A percentile compares a stretch with the other conserved stretches of the same genome.
Conservation (phyloP, 2,329 filamentous ascomycete genomes). For the Scedosporium boydii region DNA sequence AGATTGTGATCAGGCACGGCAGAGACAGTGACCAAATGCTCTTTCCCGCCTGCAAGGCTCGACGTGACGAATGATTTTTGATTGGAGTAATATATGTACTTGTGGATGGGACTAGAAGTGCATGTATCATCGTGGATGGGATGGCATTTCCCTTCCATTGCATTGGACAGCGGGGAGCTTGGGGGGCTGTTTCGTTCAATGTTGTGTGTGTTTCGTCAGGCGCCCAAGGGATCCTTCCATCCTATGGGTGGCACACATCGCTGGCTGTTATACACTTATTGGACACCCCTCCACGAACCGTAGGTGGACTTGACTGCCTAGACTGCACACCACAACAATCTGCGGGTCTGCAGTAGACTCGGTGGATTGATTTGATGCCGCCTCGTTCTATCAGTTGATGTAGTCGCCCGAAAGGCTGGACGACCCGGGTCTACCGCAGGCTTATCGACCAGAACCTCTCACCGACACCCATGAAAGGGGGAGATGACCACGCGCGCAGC, state of each 20-base stretch:
- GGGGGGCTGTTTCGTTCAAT: background rate
- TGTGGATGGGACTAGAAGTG: background rate
- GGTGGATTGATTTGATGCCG: no score
- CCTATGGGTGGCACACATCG: background rate
- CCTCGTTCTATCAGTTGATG: no score
- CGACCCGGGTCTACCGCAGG: no score
- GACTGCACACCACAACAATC: no score
- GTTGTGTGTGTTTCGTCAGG: background rate
- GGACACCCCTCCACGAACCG: background rate
- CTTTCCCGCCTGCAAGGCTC: background rate
- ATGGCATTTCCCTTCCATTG: background rate
- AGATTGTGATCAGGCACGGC: background rate
- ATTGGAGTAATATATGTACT: background rate
- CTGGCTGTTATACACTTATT: background rate
- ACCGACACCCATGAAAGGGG: no score
- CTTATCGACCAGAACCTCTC: no score
- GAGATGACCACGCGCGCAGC: no score
- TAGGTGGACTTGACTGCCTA: no score
- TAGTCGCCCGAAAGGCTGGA: no score
- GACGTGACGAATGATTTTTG: background rate
- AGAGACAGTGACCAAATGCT: background rate
- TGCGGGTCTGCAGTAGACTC: no score
- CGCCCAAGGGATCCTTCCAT: background rate
- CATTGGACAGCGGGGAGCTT: background rate
- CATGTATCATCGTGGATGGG: background rate